Base-by-base conservation (phyloP, 768 basidiomycete genomes). In the Termitomyces sp. region DNA sequence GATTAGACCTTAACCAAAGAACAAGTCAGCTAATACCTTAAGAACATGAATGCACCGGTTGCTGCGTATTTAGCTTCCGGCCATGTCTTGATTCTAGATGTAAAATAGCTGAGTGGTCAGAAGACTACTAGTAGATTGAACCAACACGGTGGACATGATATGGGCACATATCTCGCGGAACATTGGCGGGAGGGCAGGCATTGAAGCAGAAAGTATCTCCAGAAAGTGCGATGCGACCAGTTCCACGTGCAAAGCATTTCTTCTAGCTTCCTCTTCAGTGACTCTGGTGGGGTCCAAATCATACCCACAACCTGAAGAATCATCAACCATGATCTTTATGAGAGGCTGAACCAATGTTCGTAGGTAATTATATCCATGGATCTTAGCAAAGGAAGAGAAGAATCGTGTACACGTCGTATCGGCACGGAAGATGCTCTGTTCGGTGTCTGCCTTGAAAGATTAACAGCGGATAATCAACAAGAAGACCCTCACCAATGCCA, bases 361-460 rank as follows among this genome's bases (percentile, higher is more conserved):
- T n/a, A 97, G 77, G 70, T 96, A 97, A 58, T 87, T 86, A 71
- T 96, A 97, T 4, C 95, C 95, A 61, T 95, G 92, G n/a, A 89
- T 84, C 68, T 81, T 86, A 4, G 91, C 92, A 65, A 95, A 95
- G 2, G 87, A 84, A 6, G 92, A 92, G 48, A 97, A 74, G 59
- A 98, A 87, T 46, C 90, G 78, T n/a, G 90, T 91, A 65, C 88
- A 93, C 1, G 90, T 91, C 2, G 90, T 88, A 70, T 96, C 97
- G 61, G 89, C 80, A 52, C 95, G 81, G 76, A 98, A 97, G 8
- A 98, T 74, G n/a, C 83, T 81, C 0, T 86, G 79, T 62, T 95
- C 92, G 64, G 79, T 87, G 43, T 85, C 95, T 93, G 70, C 40
- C 28, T n/a, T 44, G 46, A 58, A 30, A 12, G 36, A 49, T 46